Evolutionary conservation across 73 alveolate genomes (phyloP).

Genomic region (Halteria grandinella): DNA sequence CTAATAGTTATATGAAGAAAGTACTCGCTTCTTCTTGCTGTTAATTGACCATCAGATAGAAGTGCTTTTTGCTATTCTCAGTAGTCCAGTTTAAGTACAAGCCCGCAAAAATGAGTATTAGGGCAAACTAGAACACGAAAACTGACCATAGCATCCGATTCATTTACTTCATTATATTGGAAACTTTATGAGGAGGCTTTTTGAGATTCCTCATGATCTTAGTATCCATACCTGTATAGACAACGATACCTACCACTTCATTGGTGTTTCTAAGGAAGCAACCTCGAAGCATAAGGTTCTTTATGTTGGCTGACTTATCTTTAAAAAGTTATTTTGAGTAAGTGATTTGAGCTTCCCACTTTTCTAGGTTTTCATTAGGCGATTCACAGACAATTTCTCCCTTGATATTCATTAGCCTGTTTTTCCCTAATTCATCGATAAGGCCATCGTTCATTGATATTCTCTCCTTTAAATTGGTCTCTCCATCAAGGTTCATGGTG

Average conservation of each 20-base stretch:
- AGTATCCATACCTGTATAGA: constrained; percentile 95
- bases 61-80: background rate
- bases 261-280: constrained; percentile 92
- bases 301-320: too few relatives aligned
- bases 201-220: constrained; percentile 96
- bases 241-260: constrained; percentile 88
- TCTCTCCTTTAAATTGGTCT: constrained; percentile 55
- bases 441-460: too few relatives aligned
- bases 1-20: constrained; percentile 69
- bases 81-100: constrained; percentile 36
- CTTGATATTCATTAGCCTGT: constrained; percentile 19
- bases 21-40: background rate
- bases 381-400: constrained; percentile 82
- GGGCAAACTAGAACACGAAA: constrained; percentile 66
- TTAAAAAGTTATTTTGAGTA: background rate
- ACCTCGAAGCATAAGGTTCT: constrained; percentile 92
- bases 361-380: constrained; percentile 85
- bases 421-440: background rate
- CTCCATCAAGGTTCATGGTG: constrained; percentile 90
- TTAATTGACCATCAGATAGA: constrained; percentile 28
- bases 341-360: constrained; percentile 86
- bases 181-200: constrained; percentile 89
- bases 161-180: constrained; percentile 86
- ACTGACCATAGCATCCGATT: constrained; percentile 75
- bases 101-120: constrained; percentile 45